A percentile compares a stretch with the other conserved stretches of the same genome.
These are phyloP conservation scores for Neurospora pannonica DNA, from an alignment of 495 filamentous ascomycete species.

Conservation along the genomic window DNA sequence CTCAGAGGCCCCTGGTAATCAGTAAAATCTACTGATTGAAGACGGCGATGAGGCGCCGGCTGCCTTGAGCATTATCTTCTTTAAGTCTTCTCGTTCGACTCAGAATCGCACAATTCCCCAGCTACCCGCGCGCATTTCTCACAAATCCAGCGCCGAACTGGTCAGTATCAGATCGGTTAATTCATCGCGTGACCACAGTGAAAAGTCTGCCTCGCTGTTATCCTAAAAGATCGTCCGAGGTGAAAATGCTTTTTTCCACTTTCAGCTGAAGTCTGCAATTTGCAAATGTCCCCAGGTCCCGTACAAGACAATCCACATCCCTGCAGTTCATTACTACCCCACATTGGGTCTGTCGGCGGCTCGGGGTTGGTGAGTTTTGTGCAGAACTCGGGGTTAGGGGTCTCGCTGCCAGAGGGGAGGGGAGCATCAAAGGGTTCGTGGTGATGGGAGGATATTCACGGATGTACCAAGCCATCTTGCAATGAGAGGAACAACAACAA, in stretches of 20 bases:
- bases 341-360: background rate
- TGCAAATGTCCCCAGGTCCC: background rate
- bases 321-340: background rate
- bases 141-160: background rate
- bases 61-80: background rate
- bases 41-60: background rate
- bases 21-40: background rate
- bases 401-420: background rate
- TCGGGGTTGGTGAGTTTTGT: background rate
- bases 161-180: background rate
- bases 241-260: background rate
- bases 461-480: background rate
- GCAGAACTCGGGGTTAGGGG: background rate
- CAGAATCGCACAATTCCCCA: background rate
- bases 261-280: background rate
- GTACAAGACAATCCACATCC: background rate
- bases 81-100: background rate
- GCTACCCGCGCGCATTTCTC: background rate
- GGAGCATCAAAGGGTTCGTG: background rate
- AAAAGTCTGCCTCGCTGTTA: background rate
- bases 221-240: background rate
- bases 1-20: background rate
- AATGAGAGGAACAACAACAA: background rate
- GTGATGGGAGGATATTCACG: background rate
- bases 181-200: background rate